Evolutionary conservation across 768 basidiomycete genomes (phyloP), one percentile per base, ranked within the genome.

Genomic region (Serendipita sp.): DNA sequence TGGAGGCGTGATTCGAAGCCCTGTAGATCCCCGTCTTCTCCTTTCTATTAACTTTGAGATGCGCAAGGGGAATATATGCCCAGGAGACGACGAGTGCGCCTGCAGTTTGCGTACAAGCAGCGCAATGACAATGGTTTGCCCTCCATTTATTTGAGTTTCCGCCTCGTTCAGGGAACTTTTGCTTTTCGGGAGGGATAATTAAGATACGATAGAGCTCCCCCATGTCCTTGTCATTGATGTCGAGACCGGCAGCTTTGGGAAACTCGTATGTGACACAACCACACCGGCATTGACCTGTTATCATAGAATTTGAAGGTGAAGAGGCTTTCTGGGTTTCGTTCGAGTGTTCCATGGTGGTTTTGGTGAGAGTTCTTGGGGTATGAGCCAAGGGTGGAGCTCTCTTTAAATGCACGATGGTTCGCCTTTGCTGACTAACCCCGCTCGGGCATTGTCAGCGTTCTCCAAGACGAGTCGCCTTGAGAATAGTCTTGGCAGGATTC

Each of bases 231-330:
- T n/a, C 53, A 1, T 58, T 24, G 24, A 58, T 4, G 53, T 58
- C 53, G 4, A 58, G 14, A 33, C 11, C 17, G 30, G 53, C 11
- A 11, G 53, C 53, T 24, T 22, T 22, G 13, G 53, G 53, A 34
- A 58, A 58, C 53, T 58, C 53, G 31, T 58, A 58, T n/a, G 53
- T 58, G 30, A 58, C 53, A 9, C 17, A n/a, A 11, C 53, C 53
- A 34, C 53, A 58, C 9, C 31, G 53, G 26, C 53, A 58, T 33
- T 34, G 26, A n/a, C 53, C 53, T 9, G 3, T n/a, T n/a, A 58
- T 28, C 53, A n/a, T 58, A 11, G 11, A 4, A 26, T 24, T 58
- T n/a, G 53, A n/a, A 26, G 22, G 26, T 13, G 45, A 9, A 20
- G 45, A 48, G 5, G 20, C 5, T 14, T 7, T 1, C 5, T 38